phyloP scores from a whole-genome alignment of 352 stramenopile genomes.

The Pythium pectinolyticum region DNA sequence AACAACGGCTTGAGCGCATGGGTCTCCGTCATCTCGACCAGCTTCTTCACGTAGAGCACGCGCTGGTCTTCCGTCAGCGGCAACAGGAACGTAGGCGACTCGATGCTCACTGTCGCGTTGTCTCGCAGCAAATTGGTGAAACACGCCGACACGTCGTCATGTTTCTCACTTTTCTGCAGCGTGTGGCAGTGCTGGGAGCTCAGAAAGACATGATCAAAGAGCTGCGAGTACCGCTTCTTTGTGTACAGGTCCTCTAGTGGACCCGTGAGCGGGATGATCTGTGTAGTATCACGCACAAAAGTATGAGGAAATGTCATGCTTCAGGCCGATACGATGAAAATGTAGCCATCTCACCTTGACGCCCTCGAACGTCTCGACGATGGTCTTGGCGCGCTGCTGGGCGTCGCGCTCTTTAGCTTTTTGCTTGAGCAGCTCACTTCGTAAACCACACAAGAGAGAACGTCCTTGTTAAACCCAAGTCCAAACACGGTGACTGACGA shows the following conservation, averaged over 20 bases:
- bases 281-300: neutral
- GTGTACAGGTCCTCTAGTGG: slow-evolving; percentile 55
- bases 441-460: neutral
- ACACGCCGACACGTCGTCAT: slow-evolving; percentile 11
- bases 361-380: slow-evolving; percentile 52
- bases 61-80: slow-evolving; percentile 71
- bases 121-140: slow-evolving; percentile 48
- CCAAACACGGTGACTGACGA: too few relatives aligned
- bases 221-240: slow-evolving; percentile 59
- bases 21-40: slow-evolving; percentile 52
- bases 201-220: slow-evolving; percentile 71
- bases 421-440: slow-evolving; percentile 32
- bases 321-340: too few relatives aligned
- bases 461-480: neutral
- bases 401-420: slow-evolving; percentile 37
- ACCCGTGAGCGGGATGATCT: slow-evolving; percentile 71
- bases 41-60: slow-evolving; percentile 61
- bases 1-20: slow-evolving; percentile 42
- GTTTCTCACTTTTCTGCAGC: slow-evolving; percentile 32
- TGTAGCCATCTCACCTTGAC: slow-evolving; percentile 73
- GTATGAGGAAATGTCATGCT: too few relatives aligned
- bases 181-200: slow-evolving; percentile 62
- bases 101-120: slow-evolving; percentile 53
- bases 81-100: slow-evolving; percentile 78
- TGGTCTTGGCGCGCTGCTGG: slow-evolving; percentile 37